Evolutionary conservation across 2,329 filamentous ascomycete species (phyloP).

Genomic region (Alternaria ventricosa): DNA sequence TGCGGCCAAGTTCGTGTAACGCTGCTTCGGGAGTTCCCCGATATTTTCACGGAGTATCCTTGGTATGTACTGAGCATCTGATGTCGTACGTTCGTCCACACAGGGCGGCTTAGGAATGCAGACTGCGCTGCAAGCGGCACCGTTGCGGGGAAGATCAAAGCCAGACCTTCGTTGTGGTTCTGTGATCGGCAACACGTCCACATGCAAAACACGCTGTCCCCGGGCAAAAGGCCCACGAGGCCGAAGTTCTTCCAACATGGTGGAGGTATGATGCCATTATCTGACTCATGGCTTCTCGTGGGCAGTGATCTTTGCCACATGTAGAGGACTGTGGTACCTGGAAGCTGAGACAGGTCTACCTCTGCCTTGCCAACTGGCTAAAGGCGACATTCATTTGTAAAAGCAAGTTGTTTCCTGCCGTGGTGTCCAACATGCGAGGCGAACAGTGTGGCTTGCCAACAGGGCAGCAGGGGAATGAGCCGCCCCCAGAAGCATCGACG

Average conservation of each 20-base stretch:
- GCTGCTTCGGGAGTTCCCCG: background rate
- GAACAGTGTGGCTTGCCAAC: background rate
- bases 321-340: background rate
- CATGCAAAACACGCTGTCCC: conserved; percentile 1
- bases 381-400: background rate
- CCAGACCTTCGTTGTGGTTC: background rate
- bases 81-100: background rate
- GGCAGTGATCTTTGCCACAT: background rate
- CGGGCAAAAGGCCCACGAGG: conserved; percentile 3
- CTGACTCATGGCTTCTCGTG: background rate
- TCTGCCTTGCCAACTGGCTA: background rate
- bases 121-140: background rate
- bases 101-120: background rate
- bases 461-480: background rate
- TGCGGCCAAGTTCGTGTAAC: background rate
- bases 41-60: background rate
- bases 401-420: background rate
- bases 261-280: conserved; percentile 3
- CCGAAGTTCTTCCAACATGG: background rate
- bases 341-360: background rate
- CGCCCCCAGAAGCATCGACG: background rate
- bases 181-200: conserved; percentile 3
- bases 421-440: background rate
- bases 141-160: background rate
- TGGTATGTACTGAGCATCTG: background rate